Evolutionary conservation across 495 filamentous ascomycete species (phyloP).

Genomic region (Aspergillus homomorphus): DNA sequence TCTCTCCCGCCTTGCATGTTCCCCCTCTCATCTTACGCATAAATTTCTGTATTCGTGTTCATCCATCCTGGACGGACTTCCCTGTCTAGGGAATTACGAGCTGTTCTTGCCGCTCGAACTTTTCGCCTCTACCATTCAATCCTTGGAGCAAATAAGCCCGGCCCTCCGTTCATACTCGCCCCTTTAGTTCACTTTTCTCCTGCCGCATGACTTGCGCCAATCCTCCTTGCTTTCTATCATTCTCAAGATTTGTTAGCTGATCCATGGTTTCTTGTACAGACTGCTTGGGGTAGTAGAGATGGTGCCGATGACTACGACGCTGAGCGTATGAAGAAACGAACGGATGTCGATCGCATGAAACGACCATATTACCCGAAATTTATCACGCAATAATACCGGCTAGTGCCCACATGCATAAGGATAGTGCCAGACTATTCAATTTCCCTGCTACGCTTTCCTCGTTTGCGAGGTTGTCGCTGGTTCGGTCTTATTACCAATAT

Average conservation of each 20-base stretch:
- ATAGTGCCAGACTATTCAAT: not conserved
- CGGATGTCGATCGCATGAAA: slow-evolving; percentile 41
- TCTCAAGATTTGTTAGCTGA: not conserved
- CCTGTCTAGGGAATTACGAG: not conserved
- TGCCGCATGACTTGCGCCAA: not conserved
- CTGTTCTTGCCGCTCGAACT: not conserved
- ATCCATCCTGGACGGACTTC: not conserved
- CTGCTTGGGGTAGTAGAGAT: slow-evolving; percentile 58
- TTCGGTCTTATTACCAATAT: not conserved
- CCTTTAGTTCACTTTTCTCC: not conserved
- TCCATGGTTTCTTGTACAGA: slow-evolving; percentile 33
- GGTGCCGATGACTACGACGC: slow-evolving; percentile 56
- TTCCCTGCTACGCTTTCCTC: not conserved
- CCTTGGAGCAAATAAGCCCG: not conserved
- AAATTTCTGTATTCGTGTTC: slow-evolving; percentile 1
- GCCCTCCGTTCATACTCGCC: not conserved
- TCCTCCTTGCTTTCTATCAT: not conserved
- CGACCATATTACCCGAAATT: slow-evolving; percentile 26
- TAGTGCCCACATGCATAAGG: not conserved
- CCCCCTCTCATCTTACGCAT: slow-evolving; percentile 2
- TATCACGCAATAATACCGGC: slow-evolving; percentile 26
- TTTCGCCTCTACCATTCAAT: not conserved
- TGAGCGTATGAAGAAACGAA: slow-evolving; percentile 53
- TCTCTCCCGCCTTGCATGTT: slow-evolving; percentile 4
- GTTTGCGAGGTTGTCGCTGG: not conserved